Evolutionary conservation across 768 basidiomycete genomes (phyloP), one percentile per base, ranked within the genome.

Genomic region (Naganishia friedmannii): DNA sequence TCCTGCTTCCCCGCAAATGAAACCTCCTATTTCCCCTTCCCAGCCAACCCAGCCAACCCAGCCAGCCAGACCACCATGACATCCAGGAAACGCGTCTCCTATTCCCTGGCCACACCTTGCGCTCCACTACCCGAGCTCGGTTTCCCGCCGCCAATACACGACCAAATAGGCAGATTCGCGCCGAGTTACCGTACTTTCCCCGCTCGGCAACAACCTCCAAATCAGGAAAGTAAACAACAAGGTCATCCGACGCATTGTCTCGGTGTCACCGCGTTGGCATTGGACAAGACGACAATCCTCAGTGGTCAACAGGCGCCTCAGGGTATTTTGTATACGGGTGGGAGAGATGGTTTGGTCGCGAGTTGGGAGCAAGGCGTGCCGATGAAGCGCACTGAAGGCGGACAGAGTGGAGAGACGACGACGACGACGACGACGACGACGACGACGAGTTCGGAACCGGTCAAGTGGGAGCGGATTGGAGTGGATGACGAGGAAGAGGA

Each of bases 241-340:
- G 67, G 19, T 80, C 87, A 90, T 72, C 90, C 91, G n/a, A 85
- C 88, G 37, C 93, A 97, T 82, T 87, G 92, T 26, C 86, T 97
- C 0, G 92, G 92, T 3, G 88, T 93, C 45, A 87, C 90, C 0
- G 88, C 90, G 0, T 85, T 97, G n/a, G 93, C 91, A 0, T 83
- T 97, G 26, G 93, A 97, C 80, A 85, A 86, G 0, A 88, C 91
- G 0, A 95, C 93, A 2, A 85, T 86, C 56, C 85, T 96, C 8
- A 77, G 85, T n/a, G 89, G 89, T 6, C 84, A 83, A n/a, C 46
- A 66, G 2, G 70, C 80, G 5, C 93, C 93, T 0, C 88, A 91
- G 73, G 93, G 93, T 5, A 93, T 96, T 51, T 82, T 96, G 2
- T 96, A 96, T 78, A 88, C 91, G 2, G 93, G 89, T 31, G 93